A percentile compares a stretch with the other conserved stretches of the same genome.
Conservation (phyloP, 2,329 filamentous ascomycete genomes). For the Xylaria polymorpha region DNA sequence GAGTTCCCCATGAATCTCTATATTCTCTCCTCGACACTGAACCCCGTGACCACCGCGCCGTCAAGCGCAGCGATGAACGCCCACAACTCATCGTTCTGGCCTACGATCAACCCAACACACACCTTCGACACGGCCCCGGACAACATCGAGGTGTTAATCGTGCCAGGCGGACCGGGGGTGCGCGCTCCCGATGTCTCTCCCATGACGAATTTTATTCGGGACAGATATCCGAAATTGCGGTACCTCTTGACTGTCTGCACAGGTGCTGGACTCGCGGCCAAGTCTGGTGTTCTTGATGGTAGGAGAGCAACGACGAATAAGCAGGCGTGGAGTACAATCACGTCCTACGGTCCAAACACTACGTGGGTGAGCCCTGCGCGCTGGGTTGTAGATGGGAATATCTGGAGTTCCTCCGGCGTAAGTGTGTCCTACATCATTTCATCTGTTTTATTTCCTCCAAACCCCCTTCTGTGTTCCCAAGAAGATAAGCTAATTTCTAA, state of each 20-base stretch:
- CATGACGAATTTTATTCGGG: constrained; percentile 57
- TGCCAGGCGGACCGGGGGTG: constrained; percentile 54
- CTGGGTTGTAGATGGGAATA: constrained; percentile 70
- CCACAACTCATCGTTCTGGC: constrained; percentile 33
- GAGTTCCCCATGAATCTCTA: constrained; percentile 31
- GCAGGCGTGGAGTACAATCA: constrained; percentile 58
- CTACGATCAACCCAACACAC: constrained; percentile 49
- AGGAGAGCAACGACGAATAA: constrained; percentile 72
- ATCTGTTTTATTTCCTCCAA: background rate
- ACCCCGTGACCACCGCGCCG: constrained; percentile 34
- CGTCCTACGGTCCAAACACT: constrained; percentile 56
- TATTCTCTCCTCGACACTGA: constrained; percentile 29
- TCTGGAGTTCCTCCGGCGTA: constrained; percentile 72
- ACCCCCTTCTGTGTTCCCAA: background rate
- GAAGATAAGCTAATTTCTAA: background rate
- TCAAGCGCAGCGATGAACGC: constrained; percentile 22
- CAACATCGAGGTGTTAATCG: constrained; percentile 52
- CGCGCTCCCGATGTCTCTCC: constrained; percentile 42
- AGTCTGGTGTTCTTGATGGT: constrained; percentile 67
- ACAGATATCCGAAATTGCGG: constrained; percentile 56
- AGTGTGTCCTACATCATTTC: background rate
- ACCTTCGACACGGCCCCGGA: constrained; percentile 51
- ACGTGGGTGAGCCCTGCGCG: constrained; percentile 67
- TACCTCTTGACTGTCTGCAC: constrained; percentile 73
- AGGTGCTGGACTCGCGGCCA: constrained; percentile 65